A percentile compares a stretch with the other conserved stretches of the same genome.
Conservation (phyloP, 371 early-diverging fungal genomes). For the Mortierella sp. region DNA sequence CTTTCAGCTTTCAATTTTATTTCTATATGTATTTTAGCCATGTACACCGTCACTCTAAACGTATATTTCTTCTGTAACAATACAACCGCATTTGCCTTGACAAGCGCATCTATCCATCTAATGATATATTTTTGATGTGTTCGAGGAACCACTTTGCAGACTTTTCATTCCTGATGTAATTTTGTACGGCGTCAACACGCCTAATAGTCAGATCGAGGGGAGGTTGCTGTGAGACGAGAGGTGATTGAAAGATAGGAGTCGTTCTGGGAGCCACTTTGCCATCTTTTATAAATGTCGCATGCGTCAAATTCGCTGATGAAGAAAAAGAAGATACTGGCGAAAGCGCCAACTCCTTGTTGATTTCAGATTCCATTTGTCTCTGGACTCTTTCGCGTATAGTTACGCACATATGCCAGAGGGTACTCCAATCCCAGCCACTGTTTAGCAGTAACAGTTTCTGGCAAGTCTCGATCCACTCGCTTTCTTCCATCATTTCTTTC, state of each 20-base stretch:
- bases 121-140: conserved; percentile 19
- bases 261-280: conserved; percentile 7
- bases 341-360: background rate
- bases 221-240: conserved; percentile 40
- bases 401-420: conserved; percentile 54
- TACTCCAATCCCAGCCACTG: conserved; percentile 73
- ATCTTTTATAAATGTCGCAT: conserved; percentile 8
- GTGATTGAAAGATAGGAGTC: conserved; percentile 35
- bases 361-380: conserved; percentile 1
- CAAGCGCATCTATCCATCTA: too few species aligned
- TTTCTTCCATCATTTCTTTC: conserved; percentile 58
- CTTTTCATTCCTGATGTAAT: conserved; percentile 19
- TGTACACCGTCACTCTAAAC: background rate
- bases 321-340: too few species aligned
- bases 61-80: background rate
- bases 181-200: conserved; percentile 23
- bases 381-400: conserved; percentile 33
- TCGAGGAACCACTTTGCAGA: conserved; percentile 45
- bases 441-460: conserved; percentile 65
- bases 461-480: conserved; percentile 64
- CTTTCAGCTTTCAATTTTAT: background rate
- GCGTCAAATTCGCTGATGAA: too few species aligned
- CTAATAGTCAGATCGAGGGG: conserved; percentile 35
- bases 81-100: too few species aligned
- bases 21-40: background rate